A percentile compares a stretch with the other conserved stretches of the same genome.
These are phyloP conservation scores for Litsea cubeba DNA, from an alignment of 164 flowering plant genomes.

Conservation along the genomic window DNA sequence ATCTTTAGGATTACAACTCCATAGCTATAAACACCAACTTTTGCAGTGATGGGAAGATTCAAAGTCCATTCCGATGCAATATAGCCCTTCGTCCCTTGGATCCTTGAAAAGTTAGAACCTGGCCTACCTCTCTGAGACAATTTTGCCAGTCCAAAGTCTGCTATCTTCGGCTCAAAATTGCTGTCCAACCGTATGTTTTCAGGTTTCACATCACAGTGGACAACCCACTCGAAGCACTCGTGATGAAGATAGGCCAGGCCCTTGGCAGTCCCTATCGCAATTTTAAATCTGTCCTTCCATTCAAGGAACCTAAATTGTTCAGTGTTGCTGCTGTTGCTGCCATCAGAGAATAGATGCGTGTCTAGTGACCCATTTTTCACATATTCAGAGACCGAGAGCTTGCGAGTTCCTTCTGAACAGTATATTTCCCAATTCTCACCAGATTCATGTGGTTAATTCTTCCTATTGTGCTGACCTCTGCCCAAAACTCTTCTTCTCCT, in stretches of 20 bases:
- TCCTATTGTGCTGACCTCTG: conserved; percentile 25
- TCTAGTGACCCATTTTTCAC: conserved; percentile 31
- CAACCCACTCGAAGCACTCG: conserved; percentile 22
- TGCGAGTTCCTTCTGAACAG: conserved; percentile 20
- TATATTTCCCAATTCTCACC: conserved; percentile 29
- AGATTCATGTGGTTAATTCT: conserved; percentile 31
- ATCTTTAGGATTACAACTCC: conserved; percentile 17
- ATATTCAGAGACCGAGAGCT: conserved; percentile 29
- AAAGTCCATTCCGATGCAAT: conserved; percentile 18
- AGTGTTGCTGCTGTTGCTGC: neutral
- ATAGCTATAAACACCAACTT: conserved; percentile 17
- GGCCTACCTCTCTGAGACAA: conserved; percentile 11
- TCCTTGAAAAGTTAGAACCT: conserved; percentile 12
- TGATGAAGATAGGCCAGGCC: conserved; percentile 21
- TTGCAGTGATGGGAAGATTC: conserved; percentile 14
- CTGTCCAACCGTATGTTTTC: conserved; percentile 17
- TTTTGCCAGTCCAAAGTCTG: conserved; percentile 19
- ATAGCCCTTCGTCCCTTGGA: conserved; percentile 18
- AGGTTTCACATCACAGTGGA: conserved; percentile 22
- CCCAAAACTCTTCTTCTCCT: conserved; percentile 27
- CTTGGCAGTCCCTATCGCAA: conserved; percentile 16
- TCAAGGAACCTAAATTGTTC: neutral
- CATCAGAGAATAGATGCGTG: conserved; percentile 8
- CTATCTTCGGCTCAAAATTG: conserved; percentile 16
- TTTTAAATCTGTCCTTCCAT: conserved; percentile 15